Evolutionary conservation across 768 basidiomycete genomes (phyloP).

Genomic region (Trametes gibbosa): DNA sequence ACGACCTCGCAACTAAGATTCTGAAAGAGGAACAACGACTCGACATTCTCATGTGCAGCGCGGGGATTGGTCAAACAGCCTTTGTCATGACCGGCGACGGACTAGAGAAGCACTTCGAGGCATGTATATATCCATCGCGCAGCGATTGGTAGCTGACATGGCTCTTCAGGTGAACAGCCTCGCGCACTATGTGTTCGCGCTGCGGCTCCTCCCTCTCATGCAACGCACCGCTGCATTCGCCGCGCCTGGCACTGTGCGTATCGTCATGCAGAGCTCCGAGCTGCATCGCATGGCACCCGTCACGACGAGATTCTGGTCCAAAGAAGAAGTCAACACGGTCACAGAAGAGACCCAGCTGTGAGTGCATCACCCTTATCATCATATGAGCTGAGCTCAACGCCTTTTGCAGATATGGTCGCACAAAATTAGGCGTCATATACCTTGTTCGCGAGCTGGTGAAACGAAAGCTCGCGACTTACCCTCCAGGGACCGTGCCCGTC

Average conservation of each 20-base stretch:
- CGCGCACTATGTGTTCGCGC: constrained; percentile 23
- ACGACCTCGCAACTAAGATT: constrained; percentile 23
- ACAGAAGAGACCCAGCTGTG: constrained; percentile 23
- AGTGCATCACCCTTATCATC: not conserved
- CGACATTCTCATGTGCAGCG: constrained; percentile 30
- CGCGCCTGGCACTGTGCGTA: constrained; percentile 24
- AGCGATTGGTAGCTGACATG: not conserved
- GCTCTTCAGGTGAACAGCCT: constrained; percentile 26
- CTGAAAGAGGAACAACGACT: constrained; percentile 18
- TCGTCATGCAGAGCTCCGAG: constrained; percentile 29
- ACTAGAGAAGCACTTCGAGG: constrained; percentile 27
- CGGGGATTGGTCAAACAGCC: constrained; percentile 27
- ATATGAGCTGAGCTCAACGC: not conserved
- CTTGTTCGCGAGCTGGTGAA: constrained; percentile 22
- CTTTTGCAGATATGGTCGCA: constrained; percentile 23
- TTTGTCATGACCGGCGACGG: constrained; percentile 26
- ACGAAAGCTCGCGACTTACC: constrained; percentile 20
- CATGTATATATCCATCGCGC: not conserved
- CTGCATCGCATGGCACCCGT: constrained; percentile 24
- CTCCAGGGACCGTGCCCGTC: constrained; percentile 17
- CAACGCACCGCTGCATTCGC: constrained; percentile 25
- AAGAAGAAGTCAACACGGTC: constrained; percentile 26
- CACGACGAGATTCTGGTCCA: constrained; percentile 21
- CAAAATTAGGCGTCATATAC: constrained; percentile 29
- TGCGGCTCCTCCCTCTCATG: constrained; percentile 28